These are phyloP conservation scores for Sugiyamaella xylanicola DNA, from an alignment of 1,139 yeast genomes.

Conservation along the genomic window DNA sequence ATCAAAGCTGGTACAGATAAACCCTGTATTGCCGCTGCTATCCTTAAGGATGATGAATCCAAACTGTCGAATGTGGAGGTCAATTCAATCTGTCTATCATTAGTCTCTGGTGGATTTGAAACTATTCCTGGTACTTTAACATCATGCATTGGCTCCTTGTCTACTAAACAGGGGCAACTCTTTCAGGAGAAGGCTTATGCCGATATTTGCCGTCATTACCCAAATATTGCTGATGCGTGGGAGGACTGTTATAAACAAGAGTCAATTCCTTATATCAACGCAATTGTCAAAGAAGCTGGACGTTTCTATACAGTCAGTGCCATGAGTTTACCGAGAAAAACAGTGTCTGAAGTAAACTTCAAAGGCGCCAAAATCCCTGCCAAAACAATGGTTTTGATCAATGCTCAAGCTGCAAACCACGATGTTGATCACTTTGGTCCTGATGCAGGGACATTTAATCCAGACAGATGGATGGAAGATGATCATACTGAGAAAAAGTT, in stretches of 20 bases:
- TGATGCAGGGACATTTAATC: conserved; percentile 53
- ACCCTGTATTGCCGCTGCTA: conserved; percentile 51
- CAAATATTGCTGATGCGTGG: conserved; percentile 51
- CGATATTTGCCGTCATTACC: conserved; percentile 45
- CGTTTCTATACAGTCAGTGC: conserved; percentile 67
- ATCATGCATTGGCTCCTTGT: conserved; percentile 60
- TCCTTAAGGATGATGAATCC: conserved; percentile 41
- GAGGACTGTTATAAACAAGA: conserved; percentile 43
- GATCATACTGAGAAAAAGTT: conserved; percentile 32
- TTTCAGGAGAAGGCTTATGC: conserved; percentile 50
- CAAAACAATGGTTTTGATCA: conserved; percentile 61
- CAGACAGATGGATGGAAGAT: conserved; percentile 57
- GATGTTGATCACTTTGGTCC: conserved; percentile 49
- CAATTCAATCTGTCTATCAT: conserved; percentile 63
- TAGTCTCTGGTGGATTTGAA: conserved; percentile 77
- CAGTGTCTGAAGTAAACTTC: conserved; percentile 52
- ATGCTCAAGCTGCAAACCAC: conserved; percentile 70
- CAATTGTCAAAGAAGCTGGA: conserved; percentile 62
- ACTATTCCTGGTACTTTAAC: conserved; percentile 66
- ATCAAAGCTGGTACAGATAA: conserved; percentile 37
- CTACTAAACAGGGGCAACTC: conserved; percentile 50
- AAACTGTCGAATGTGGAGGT: conserved; percentile 47
- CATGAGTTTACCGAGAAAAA: conserved; percentile 60
- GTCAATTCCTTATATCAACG: conserved; percentile 53
- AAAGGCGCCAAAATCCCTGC: conserved; percentile 50